A percentile compares a stretch with the other conserved stretches of the same genome.
Conservation (phyloP, 495 filamentous ascomycete genomes). For the Aspergillus hancockii region DNA sequence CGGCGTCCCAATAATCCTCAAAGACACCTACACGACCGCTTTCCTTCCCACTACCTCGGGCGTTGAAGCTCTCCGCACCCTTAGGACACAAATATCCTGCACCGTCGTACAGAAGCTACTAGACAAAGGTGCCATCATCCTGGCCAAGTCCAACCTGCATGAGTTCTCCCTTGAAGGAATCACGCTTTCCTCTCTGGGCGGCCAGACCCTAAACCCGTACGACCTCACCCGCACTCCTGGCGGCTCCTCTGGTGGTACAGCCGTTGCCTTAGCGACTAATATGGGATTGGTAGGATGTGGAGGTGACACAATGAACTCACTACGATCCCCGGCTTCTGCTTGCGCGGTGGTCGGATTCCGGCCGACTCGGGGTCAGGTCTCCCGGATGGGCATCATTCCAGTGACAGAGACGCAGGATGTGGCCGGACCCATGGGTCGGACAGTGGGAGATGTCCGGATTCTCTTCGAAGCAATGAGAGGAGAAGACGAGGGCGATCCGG, state of each 20-base stretch:
- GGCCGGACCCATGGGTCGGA: constrained; percentile 59
- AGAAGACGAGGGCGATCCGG: constrained; percentile 13
- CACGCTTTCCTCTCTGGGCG: constrained; percentile 58
- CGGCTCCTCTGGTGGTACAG: constrained; percentile 64
- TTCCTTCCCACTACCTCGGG: constrained; percentile 59
- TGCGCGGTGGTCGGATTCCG: constrained; percentile 61
- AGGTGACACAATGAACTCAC: constrained; percentile 64
- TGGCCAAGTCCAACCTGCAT: constrained; percentile 67
- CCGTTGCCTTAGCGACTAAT: constrained; percentile 58
- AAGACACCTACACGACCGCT: constrained; percentile 61
- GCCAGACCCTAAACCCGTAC: constrained; percentile 65
- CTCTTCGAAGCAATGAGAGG: constrained; percentile 59
- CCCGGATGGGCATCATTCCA: constrained; percentile 55
- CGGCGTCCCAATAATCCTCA: constrained; percentile 60
- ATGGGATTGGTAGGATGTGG: constrained; percentile 60
- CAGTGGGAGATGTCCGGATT: constrained; percentile 53
- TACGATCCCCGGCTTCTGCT: constrained; percentile 63
- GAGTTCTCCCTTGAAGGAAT: constrained; percentile 66
- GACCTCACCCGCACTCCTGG: constrained; percentile 62
- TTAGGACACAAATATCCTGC: constrained; percentile 47
- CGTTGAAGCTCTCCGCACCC: constrained; percentile 45
- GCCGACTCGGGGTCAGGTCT: constrained; percentile 59
- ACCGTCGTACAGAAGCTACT: constrained; percentile 46
- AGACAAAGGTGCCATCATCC: constrained; percentile 61
- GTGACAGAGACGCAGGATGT: constrained; percentile 63